These are phyloP conservation scores for Dothideomycetes sp. DNA, from an alignment of 2,329 filamentous ascomycete species.

Conservation along the genomic window DNA sequence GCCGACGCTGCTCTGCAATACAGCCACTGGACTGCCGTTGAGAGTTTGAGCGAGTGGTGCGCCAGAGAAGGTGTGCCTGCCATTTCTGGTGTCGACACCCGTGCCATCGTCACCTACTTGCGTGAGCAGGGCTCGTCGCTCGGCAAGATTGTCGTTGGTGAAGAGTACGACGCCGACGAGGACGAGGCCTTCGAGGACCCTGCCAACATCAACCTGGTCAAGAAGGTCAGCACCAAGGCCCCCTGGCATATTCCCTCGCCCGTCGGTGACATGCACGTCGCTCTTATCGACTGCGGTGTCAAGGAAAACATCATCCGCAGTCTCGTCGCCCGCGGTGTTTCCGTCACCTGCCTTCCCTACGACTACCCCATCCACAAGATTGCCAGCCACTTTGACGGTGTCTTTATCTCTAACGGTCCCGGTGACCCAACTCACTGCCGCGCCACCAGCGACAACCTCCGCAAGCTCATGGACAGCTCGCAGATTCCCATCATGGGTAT, in stretches of 20 bases:
- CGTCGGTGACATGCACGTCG: conserved; percentile 78
- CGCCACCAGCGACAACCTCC: conserved; percentile 85
- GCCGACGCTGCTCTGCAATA: conserved; percentile 89
- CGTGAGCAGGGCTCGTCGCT: conserved; percentile 95
- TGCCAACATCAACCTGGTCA: conserved; percentile 91
- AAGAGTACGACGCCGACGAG: conserved; percentile 97
- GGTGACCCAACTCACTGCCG: conserved; percentile 97
- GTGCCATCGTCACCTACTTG: conserved; percentile 89
- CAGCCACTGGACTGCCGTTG: conserved; percentile 97
- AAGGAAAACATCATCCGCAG: conserved; percentile 99
- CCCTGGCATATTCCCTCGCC: conserved; percentile 89
- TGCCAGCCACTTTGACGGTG: conserved; percentile 91
- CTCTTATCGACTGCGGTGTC: conserved; percentile 93
- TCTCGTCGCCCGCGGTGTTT: conserved; percentile 81
- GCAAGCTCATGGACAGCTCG: conserved; percentile 81
- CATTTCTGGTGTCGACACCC: conserved; percentile 93
- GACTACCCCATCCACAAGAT: conserved; percentile 98
- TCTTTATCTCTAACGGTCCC: conserved; percentile 98
- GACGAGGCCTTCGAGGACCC: conserved; percentile 94
- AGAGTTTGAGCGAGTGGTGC: conserved; percentile 90
- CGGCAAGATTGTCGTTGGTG: conserved; percentile 86
- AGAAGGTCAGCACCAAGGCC: conserved; percentile 93
- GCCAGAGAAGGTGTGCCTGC: conserved; percentile 90
- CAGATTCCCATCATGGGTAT: conserved; percentile 95
- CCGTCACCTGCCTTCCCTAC: conserved; percentile 89